Conservation (phyloP, 805 yeast genomes). For the Wickerhamiella nectarea region DNA sequence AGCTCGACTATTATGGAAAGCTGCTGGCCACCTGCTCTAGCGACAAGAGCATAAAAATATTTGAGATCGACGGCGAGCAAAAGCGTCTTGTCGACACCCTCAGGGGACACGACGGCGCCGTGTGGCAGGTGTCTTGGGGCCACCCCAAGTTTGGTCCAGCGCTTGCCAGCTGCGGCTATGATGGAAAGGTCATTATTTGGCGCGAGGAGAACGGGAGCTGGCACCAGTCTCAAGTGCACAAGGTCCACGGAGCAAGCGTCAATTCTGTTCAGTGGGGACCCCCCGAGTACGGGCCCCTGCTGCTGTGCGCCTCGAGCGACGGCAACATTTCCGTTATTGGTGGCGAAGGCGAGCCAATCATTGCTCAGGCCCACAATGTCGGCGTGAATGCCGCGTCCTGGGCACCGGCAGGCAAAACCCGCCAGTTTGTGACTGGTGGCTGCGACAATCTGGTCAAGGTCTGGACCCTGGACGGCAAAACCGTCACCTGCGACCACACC, state of each 20-base stretch:
- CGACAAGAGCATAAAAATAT: slow-evolving; percentile 88
- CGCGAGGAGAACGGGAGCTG: slow-evolving; percentile 82
- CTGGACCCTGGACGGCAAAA: slow-evolving; percentile 58
- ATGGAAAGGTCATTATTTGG: slow-evolving; percentile 91
- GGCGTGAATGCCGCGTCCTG: slow-evolving; percentile 93
- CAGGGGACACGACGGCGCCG: slow-evolving; percentile 90
- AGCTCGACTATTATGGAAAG: slow-evolving; percentile 90
- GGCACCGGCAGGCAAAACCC: slow-evolving; percentile 38
- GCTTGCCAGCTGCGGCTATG: slow-evolving; percentile 87
- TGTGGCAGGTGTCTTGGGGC: slow-evolving; percentile 98
- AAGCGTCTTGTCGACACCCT: slow-evolving; percentile 75
- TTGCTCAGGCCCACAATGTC: slow-evolving; percentile 72
- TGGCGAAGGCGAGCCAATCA: slow-evolving; percentile 46
- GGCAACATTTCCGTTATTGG: slow-evolving; percentile 86
- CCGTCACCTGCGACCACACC: slow-evolving; percentile 58
- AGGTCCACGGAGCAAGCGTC: slow-evolving; percentile 84
- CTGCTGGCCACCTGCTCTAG: slow-evolving; percentile 92
- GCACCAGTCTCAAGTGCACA: slow-evolving; percentile 76
- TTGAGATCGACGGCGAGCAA: slow-evolving; percentile 75
- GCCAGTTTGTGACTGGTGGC: slow-evolving; percentile 81
- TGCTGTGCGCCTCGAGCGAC: slow-evolving; percentile 84
- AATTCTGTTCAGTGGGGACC: slow-evolving; percentile 96
- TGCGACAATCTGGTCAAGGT: slow-evolving; percentile 87
- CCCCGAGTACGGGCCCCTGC: slow-evolving; percentile 85
- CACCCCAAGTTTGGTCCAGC: slow-evolving; percentile 96